Base-by-base conservation (phyloP, 1,284 basidiomycete species). In the Singerocomus rubriflavus region DNA sequence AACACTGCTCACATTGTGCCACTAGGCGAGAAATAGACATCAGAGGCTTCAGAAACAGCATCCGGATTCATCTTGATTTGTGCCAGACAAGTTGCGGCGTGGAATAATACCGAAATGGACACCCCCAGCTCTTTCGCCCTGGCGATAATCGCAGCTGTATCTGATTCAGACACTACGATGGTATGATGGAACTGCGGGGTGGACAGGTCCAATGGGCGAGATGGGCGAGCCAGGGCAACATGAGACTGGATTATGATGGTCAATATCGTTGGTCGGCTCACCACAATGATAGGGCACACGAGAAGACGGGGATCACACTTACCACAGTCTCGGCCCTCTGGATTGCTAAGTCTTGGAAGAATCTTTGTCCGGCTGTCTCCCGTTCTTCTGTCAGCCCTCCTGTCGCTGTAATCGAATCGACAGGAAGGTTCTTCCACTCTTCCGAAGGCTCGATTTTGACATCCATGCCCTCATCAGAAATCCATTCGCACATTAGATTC, bases 401-500 rank as follows among this genome's bases (percentile, higher is more conserved):
- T 0, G 46, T 63, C 4, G 59, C 61, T 9, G 51, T 47, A 12
- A 61, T 44, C 3, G 59, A 56, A 37, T 63, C 61, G 6, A 57
- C 61, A 0, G 61, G 52, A 21, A 61, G 56, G 34, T 63, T 59
- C 40, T 41, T 61, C 61, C 59, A 61, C 34, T 63, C 59, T 27
- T 63, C 47, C 1, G 14, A 50, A 34, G 40, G 49, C 1, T 52
- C 36, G 2, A 64, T 46, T 7, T 0, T 35, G 37, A 61, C 39
- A 5, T 57, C 50, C 38, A 62, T 45, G 0, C 61, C 61, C 6
- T 44, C 39, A 4, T 35, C 48, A 17, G 61, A 64, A 0, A 61
- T 64, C 61, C 59, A 61, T 52, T 54, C 57, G 13, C 43, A 64
- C 59, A 62, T 62, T 4, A 59, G 34, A 38, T 61, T 61, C 30